Evolutionary conservation across 2,329 filamentous ascomycete genomes (phyloP), one percentile per base, ranked within the genome.

Genomic region (Emericellopsis atlantica): DNA sequence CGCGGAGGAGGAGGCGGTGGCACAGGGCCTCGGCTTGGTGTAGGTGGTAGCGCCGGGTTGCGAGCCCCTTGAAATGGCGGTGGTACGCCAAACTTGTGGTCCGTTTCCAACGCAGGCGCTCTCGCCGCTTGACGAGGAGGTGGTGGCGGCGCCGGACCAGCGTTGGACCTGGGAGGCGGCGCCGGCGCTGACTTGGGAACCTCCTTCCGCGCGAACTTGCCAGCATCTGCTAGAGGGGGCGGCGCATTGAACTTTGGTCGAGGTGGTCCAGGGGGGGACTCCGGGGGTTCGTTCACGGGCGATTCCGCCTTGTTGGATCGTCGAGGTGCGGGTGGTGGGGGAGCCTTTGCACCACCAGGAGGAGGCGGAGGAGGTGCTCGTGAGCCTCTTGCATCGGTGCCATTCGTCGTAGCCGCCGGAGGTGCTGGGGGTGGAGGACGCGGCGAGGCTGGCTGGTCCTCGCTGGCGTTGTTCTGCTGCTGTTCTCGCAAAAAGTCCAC

Each of bases 181-280:
- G 48, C 46, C 23, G 55, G 51, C 26, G 12, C 26, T 29, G 26
- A 29, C 33, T 51, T 53, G 12, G 52, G 48, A 23, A 53, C 49
- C 22, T 57, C 66, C 50, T 58, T 72, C 62, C 80, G 70, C 4
- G 83, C 87, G 55, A 78, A 92, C 60, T 86, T 94, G 32, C 92
- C 92, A 43, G 92, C 92, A 58, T 95, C 89, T 42, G 86, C 78
- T 44, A 96, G 64, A 3, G 90, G 85, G 29, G 92, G 92, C 36
- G 92, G 92, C 8, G 86, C 90, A 48, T 79, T 74, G 65, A 94
- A 96, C 51, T 72, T 74, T 8, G 77, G 76, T 40, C 80, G 74
- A 18, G 79, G 74, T 14, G 60, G 58, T 9, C 72, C 71, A 15
- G 80, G 76, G 11, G 86, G 84, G 12, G 81, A 75, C 44, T 86